Percentiles rank a stretch among this genome's conserved stretches.
Conservation (phyloP, 148 eudicot genomes). For the Rhododendron kiyosumense region DNA sequence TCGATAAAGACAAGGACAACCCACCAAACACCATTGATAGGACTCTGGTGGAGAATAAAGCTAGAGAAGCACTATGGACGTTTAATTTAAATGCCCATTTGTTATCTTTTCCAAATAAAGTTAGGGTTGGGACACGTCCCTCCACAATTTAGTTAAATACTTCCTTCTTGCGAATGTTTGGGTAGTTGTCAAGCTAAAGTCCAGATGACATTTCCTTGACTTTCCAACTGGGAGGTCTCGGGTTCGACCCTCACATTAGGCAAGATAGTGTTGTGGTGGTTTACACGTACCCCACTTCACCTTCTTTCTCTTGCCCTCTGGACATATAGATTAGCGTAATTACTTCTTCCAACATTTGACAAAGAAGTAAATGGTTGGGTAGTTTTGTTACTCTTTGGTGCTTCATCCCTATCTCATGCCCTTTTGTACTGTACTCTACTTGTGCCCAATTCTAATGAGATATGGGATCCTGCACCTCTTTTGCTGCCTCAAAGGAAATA, state of each 20-base stretch:
- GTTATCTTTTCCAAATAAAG: conserved; percentile 10
- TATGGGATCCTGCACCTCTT: background rate
- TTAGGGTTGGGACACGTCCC: conserved; percentile 17
- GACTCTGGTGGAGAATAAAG: conserved; percentile 80
- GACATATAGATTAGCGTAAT: no score
- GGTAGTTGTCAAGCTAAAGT: background rate
- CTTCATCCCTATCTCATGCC: background rate
- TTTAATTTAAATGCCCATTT: background rate
- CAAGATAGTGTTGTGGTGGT: no score
- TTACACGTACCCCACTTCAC: no score
- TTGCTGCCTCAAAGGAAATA: background rate
- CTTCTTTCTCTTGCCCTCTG: no score
- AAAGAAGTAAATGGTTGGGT: background rate
- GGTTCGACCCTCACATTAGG: background rate
- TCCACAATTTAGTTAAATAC: background rate
- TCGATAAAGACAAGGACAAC: conserved; percentile 55
- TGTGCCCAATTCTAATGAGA: no score
- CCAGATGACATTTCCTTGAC: background rate
- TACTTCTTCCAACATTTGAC: no score
- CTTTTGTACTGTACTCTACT: background rate
- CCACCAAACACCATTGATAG: conserved; percentile 64
- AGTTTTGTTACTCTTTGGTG: background rate
- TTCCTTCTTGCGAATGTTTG: background rate
- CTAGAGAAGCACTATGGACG: conserved; percentile 21
- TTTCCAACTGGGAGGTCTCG: background rate